Base-by-base conservation (phyloP, 2,329 filamentous ascomycete genomes). In the Fusarium dimerum region DNA sequence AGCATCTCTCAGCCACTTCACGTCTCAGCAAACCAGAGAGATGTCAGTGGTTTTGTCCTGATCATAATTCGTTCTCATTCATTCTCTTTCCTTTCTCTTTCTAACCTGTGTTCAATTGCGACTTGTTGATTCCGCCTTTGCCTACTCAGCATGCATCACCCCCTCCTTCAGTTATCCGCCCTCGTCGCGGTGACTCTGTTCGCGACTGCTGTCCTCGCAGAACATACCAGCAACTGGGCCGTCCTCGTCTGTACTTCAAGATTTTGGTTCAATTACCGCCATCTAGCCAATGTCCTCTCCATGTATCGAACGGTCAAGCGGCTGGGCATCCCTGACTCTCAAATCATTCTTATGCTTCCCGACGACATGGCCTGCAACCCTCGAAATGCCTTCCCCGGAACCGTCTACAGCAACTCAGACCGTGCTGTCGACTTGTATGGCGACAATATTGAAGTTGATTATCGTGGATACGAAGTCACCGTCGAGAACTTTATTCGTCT, bases 351-450 rank as follows among this genome's bases (percentile, higher is more conserved):
- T 62, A 97, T 99, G 92, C 85, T 99, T n/a, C 94, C 94, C 18
- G 94, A 99, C 72, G 94, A 99, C 77, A 97, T 99, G 91, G 94
- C 94, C 39, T 99, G 94, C 80, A 99, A 99, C 75, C 94, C 94
- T 32, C 91, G 94, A 66, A 99, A 99, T 71, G 92, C 92, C 45
- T 99, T 99, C 72, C 92, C 94, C 0, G 94, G 94, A 47, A 97
- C 92, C 48, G 94, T 99, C 30, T 99, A 97, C 81, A 97, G 94
- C 75, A 97, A 99, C 70, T 92, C 94, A 38, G 92, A 97, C 72
- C 89, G 94, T 60, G 92, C 91, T 9, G 88, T 99, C 45, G 94
- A 99, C 68, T 80, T 99, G 6, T 99, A 99, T 71, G 94, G 95
- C 56, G 92, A 97, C 77, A 97, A 97, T 71, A 97, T 99, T 66